Evolutionary conservation across 2,329 filamentous ascomycete species (phyloP).

Genomic region (Fusarium tuaranense): DNA sequence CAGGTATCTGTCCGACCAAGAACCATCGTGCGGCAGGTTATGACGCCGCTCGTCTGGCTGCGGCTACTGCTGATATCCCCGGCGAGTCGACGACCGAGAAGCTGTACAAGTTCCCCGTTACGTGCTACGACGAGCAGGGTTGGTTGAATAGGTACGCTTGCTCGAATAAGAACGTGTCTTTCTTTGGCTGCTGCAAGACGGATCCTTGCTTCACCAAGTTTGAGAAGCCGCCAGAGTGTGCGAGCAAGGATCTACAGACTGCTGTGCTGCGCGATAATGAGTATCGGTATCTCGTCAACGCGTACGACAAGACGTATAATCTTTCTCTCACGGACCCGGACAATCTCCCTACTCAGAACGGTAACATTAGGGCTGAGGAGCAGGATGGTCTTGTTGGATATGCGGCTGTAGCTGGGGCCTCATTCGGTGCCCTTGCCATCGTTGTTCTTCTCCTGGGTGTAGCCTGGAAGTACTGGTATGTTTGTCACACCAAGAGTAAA

Average conservation of each 20-base stretch:
- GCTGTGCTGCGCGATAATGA: constrained; percentile 3
- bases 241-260: background rate
- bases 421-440: background rate
- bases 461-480: constrained; percentile 1
- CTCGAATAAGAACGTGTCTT: background rate
- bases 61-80: background rate
- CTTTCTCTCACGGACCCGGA: constrained; percentile 1
- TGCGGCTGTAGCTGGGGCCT: constrained; percentile 3
- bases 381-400: background rate
- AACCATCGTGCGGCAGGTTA: constrained; percentile 1
- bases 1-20: constrained; percentile 5
- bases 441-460: background rate
- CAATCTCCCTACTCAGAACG: background rate
- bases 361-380: background rate
- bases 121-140: background rate
- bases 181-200: constrained; percentile 8
- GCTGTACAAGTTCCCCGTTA: constrained; percentile 7
- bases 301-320: background rate
- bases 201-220: constrained; percentile 8
- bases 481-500: background rate
- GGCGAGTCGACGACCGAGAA: background rate
- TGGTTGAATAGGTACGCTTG: constrained; percentile 5
- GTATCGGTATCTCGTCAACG: background rate
- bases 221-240: constrained; percentile 1
- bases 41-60: background rate